These are phyloP conservation scores for Chaetoscypha palmicola DNA, from an alignment of 2,329 filamentous ascomycete genomes.

Conservation along the genomic window DNA sequence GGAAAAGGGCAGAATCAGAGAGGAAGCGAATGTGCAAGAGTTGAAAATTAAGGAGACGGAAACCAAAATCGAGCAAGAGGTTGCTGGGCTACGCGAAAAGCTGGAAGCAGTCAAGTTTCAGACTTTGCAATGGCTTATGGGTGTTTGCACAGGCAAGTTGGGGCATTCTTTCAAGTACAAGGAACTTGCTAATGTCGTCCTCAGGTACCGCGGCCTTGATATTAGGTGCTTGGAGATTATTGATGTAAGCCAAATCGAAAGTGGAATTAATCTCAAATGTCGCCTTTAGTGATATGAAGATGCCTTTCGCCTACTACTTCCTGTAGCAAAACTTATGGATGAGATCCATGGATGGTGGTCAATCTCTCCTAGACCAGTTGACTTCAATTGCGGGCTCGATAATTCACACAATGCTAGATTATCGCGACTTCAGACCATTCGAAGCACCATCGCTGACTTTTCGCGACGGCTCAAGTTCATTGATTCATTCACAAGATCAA, in stretches of 20 bases:
- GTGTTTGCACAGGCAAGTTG: constrained; percentile 54
- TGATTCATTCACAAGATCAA: too few relatives aligned
- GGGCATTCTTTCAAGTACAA: background rate
- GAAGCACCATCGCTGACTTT: too few relatives aligned
- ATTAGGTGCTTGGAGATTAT: constrained; percentile 62
- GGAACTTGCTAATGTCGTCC: constrained; percentile 11
- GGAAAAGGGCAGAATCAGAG: constrained; percentile 91
- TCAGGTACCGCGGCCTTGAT: constrained; percentile 53
- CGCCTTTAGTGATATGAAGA: background rate
- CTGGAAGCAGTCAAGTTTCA: constrained; percentile 97
- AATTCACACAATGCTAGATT: too few relatives aligned
- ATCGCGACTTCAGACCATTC: too few relatives aligned
- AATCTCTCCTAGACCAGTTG: too few relatives aligned
- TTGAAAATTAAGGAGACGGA: constrained; percentile 99
- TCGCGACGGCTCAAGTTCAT: too few relatives aligned
- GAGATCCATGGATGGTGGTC: too few relatives aligned
- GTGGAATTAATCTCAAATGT: background rate
- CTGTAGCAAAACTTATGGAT: too few relatives aligned
- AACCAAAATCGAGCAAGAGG: constrained; percentile 96
- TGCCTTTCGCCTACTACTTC: too few relatives aligned
- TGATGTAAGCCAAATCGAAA: constrained; percentile 44
- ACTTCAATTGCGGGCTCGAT: too few relatives aligned
- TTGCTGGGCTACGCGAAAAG: constrained; percentile 81
- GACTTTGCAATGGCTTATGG: constrained; percentile 97
- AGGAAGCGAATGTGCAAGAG: constrained; percentile 94